Conservation (phyloP, 2,329 filamentous ascomycete species). For the Aspergillus spinulosporus region DNA sequence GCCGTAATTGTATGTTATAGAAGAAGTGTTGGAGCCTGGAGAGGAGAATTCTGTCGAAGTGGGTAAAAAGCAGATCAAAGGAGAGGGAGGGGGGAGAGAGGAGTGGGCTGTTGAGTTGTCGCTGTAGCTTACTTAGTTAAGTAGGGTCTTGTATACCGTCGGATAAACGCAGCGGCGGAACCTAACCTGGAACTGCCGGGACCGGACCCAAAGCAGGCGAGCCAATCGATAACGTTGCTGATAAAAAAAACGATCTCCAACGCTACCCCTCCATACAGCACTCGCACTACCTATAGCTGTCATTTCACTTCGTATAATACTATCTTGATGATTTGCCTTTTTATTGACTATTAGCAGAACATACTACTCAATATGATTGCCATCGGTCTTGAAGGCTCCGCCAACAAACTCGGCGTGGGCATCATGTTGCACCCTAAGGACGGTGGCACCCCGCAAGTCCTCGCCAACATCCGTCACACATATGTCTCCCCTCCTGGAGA, state of each 20-base stretch:
- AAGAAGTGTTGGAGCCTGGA: background rate
- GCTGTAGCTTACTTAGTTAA: conserved; percentile 10
- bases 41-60: background rate
- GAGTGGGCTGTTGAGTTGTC: conserved; percentile 15
- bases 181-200: conserved; percentile 3
- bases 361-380: conserved; percentile 56
- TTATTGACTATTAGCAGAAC: background rate
- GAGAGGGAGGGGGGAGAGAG: background rate
- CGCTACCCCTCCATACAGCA: conserved; percentile 18
- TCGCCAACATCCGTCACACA: conserved; percentile 92
- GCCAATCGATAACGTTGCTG: conserved; percentile 34
- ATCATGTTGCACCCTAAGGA: conserved; percentile 73
- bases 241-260: conserved; percentile 25
- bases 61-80: conserved; percentile 1
- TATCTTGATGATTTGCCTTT: background rate
- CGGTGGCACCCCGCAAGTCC: conserved; percentile 63
- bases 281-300: conserved; percentile 1
- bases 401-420: conserved; percentile 96
- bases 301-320: background rate
- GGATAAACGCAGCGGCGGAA: conserved; percentile 31
- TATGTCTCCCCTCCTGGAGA: conserved; percentile 89
- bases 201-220: conserved; percentile 12
- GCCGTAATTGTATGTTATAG: background rate
- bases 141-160: conserved; percentile 23
- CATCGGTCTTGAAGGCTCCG: conserved; percentile 83